Evolutionary conservation across 495 filamentous ascomycete species (phyloP).

Genomic region (Copromyces sp.): DNA sequence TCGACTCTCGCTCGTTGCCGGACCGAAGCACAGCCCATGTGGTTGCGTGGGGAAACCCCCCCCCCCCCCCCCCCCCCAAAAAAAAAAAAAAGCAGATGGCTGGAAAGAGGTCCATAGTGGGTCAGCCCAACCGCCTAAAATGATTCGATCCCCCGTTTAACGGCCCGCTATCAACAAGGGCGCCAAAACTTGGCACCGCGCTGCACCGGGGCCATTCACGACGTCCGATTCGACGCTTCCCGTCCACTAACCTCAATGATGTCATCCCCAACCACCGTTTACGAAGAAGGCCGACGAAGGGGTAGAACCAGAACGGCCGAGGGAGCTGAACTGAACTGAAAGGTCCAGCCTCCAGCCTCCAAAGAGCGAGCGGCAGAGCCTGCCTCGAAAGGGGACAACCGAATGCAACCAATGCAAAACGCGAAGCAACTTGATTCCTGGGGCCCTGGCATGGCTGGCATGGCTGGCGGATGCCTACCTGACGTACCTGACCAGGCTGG

Average conservation of each 20-base stretch:
- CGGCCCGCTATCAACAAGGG: background rate
- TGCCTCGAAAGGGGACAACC: background rate
- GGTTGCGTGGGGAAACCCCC: background rate
- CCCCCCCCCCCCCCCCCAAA: no score
- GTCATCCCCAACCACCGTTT: background rate
- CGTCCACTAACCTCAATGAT: background rate
- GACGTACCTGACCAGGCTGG: background rate
- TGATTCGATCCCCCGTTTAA: background rate
- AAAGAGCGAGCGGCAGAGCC: background rate
- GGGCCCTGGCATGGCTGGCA: background rate
- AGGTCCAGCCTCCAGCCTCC: background rate
- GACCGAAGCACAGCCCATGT: background rate
- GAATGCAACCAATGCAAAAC: background rate
- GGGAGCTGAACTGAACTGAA: background rate
- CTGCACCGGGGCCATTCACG: background rate
- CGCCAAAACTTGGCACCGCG: background rate
- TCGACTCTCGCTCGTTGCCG: background rate
- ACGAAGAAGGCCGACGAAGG: background rate
- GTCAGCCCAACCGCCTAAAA: background rate
- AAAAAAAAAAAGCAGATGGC: background rate
- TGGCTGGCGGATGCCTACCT: background rate
- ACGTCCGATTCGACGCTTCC: background rate
- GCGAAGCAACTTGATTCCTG: background rate
- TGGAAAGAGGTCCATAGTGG: background rate
- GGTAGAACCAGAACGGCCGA: background rate